Evolutionary conservation across 768 basidiomycete genomes (phyloP).

Genomic region (Termitomyces sp.): DNA sequence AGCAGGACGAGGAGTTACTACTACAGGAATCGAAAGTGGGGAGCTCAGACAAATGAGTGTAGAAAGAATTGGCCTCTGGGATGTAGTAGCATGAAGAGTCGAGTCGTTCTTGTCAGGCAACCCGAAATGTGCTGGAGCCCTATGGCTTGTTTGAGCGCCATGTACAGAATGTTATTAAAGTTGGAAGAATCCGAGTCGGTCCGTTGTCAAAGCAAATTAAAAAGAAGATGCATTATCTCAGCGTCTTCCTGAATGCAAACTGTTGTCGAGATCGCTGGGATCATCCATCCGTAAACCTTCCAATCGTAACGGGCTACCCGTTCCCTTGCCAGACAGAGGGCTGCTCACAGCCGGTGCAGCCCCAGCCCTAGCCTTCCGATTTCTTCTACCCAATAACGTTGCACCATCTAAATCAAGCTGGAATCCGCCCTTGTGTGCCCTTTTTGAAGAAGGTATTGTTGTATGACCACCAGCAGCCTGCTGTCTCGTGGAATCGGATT

Average conservation of each 20-base stretch:
- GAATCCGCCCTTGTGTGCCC: slow-evolving; percentile 40
- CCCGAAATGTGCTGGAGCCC: neutral
- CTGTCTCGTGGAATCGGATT: slow-evolving; percentile 22
- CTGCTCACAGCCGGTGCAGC: slow-evolving; percentile 25
- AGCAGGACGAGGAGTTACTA: neutral
- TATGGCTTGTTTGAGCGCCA: neutral
- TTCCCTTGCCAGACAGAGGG: slow-evolving; percentile 29
- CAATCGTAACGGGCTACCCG: slow-evolving; percentile 23
- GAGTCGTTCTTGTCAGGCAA: neutral
- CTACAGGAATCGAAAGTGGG: neutral
- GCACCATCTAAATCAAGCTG: slow-evolving; percentile 86
- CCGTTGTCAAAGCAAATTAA: neutral
- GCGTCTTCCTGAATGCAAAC: slow-evolving; percentile 17
- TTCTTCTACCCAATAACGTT: slow-evolving; percentile 77
- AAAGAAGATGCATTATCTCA: neutral
- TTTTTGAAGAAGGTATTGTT: slow-evolving; percentile 6
- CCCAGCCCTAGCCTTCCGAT: slow-evolving; percentile 31
- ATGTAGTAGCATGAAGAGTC: too few species aligned
- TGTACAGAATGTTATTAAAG: neutral
- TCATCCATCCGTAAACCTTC: slow-evolving; percentile 19
- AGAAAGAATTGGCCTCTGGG: too few species aligned
- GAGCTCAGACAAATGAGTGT: too few species aligned
- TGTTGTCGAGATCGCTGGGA: slow-evolving; percentile 16
- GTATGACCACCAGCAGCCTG: slow-evolving; percentile 9
- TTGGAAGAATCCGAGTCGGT: neutral